Evolutionary conservation across 257 asterid genomes (phyloP), one percentile per base, ranked within the genome.

Genomic region (Leonotis leonurus): DNA sequence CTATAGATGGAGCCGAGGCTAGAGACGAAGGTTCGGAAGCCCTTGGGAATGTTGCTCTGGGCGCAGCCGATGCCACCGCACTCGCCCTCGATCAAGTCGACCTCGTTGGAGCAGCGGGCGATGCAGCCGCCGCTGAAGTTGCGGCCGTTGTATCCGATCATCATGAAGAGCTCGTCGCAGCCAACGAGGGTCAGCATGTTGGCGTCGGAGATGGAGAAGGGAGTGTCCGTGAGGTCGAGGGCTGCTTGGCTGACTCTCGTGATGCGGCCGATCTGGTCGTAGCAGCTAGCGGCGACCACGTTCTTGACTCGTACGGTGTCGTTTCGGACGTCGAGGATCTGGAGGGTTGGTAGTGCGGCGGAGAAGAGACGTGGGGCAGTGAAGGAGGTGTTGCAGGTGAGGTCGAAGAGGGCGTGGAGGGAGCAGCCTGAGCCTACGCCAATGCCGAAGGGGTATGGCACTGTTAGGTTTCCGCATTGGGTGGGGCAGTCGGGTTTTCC

Each of bases 51-150:
- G 0, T 69, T 40, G 0, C 73, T 76, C 39, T 82, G 85, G 10
- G 89, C 79, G 29, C 95, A 87, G 5, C 93, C 95, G 8, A 77
- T 46, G 1, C 95, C 92, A 8, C 73, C 25, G 56, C 95, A 86
- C 2, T 66, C 69, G 2, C 87, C 80, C 10, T 80, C 83, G 7
- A 76, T 58, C 60, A 84, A 81, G 70, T 80, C 71, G 2, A 26
- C 69, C 0, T 35, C 53, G 36, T 14, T 43, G 0, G 64, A 64
- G 59, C 95, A 87, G 0, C 74, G 3, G 0, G 94, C 70, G 0
- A 69, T 3, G n/a, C 90, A 81, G 1, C 83, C 81, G 0, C 61
- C 68, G 3, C 41, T 62, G 70, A 77, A 86, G 14, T 70, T 36
- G 0, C 73, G 70, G 1, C 80, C 83, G 3, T 29, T 33, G 0